Evolutionary conservation across 2,329 filamentous ascomycete genomes (phyloP), one percentile per base, ranked within the genome.

Genomic region (Colletotrichum abscissum): DNA sequence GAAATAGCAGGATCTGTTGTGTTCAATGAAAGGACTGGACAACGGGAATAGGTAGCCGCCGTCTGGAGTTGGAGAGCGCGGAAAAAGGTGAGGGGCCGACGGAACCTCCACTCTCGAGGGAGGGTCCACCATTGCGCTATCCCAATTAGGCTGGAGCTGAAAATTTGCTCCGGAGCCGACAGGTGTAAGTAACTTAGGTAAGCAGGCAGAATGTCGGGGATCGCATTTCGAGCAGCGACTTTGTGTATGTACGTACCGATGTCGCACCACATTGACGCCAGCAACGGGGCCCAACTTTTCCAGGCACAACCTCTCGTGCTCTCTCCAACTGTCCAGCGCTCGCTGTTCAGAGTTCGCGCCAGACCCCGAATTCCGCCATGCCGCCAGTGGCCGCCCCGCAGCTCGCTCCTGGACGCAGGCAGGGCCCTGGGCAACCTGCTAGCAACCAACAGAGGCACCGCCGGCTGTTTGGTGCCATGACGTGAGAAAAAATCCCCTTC

Each of bases 401-500:
- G 67, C 60, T 69, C 54, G 35, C 42, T 57, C 60, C 42, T 69
- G 49, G 28, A 70, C 60, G 55, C 30, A 70, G 55, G 59, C 60
- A 66, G 49, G 67, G 67, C 60, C 70, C 67, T 71, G 71, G 55
- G 56, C 56, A 71, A 73, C 59, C 59, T 28, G 42, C 38, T 26
- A 69, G 70, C 66, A 71, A 71, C 71, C 71, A 73, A 73, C 67
- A 66, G 66, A 62, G 63, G 52, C 63, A 33, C 35, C 24, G 63
- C 42, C 42, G 42, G 42, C 52, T 46, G 63, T 19, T 30, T 22
- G 52, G 22, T 49, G 65, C 69, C 69, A 73, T 73, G 71, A 73
- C 71, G 71, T 73, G 71, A 66, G 67, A 62, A 73, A 72, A 72
- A 67, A 66, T 66, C 57, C 69, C 63, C 16, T 66, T 57, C 28